phyloP scores from a whole-genome alignment of 331 rosid species.

The Phaseolus coccineus region DNA sequence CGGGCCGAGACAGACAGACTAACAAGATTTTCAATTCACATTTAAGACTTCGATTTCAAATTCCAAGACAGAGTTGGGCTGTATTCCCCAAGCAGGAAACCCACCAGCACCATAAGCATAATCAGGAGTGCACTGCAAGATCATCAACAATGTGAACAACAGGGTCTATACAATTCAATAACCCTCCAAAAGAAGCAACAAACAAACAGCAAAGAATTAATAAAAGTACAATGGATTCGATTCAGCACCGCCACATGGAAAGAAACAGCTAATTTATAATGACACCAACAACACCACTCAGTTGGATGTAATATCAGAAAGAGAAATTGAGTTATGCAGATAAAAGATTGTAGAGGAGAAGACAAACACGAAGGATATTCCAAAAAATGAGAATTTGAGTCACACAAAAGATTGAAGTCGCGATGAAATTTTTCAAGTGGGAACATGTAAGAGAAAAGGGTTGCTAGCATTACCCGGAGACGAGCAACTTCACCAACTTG shows the following conservation, averaged over 20 bases:
- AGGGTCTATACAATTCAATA: slow-evolving; percentile 5
- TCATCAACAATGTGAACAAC: slow-evolving; percentile 31
- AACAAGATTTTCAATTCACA: slow-evolving; percentile 52
- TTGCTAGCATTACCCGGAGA: slow-evolving; percentile 63
- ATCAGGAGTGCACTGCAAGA: slow-evolving; percentile 95
- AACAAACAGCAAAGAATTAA: background rate
- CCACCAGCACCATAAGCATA: slow-evolving; percentile 90
- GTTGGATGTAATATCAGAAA: background rate
- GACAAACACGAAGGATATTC: background rate
- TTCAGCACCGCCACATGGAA: background rate
- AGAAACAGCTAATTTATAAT: background rate
- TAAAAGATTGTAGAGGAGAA: background rate
- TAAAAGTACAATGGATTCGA: background rate
- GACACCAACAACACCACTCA: background rate
- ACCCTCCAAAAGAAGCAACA: background rate
- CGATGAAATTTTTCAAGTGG: background rate
- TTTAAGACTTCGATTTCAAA: slow-evolving; percentile 88
- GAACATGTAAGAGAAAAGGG: background rate
- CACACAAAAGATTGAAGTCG: background rate
- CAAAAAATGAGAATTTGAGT: background rate
- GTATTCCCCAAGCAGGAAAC: slow-evolving; percentile 92
- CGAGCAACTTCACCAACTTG: slow-evolving; percentile 96
- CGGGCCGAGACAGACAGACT: slow-evolving; percentile 25
- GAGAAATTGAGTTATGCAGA: slow-evolving; percentile 2
- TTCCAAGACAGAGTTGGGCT: slow-evolving; percentile 76